Evolutionary conservation across 2,329 filamentous ascomycete genomes (phyloP).

Genomic region (Zarea fungicola): DNA sequence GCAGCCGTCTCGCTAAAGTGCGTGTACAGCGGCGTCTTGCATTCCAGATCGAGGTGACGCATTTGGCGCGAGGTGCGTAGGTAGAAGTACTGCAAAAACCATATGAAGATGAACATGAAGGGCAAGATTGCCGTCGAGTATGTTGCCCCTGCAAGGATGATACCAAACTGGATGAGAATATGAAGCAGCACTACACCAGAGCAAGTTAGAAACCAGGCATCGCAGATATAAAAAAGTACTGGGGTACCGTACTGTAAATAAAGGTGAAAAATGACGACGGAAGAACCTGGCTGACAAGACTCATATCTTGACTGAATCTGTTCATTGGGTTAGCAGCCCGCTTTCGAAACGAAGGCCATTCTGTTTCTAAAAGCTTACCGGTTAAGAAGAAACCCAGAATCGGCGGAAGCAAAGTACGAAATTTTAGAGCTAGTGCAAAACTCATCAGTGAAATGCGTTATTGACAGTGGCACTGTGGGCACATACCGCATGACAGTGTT

Average conservation of each 20-base stretch:
- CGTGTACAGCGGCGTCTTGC: slow-evolving; percentile 29
- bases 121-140: slow-evolving; percentile 17
- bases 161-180: slow-evolving; percentile 14
- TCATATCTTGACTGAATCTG: slow-evolving; percentile 25
- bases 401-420: neutral
- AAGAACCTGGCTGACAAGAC: slow-evolving; percentile 20
- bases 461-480: neutral
- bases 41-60: slow-evolving; percentile 30
- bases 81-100: slow-evolving; percentile 27
- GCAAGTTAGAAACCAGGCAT: neutral
- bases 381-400: neutral
- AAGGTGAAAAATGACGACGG: slow-evolving; percentile 15
- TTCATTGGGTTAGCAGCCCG: slow-evolving; percentile 13
- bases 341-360: slow-evolving; percentile 19
- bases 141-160: slow-evolving; percentile 19
- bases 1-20: slow-evolving; percentile 38
- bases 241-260: neutral
- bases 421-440: neutral
- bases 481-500: slow-evolving; percentile 1
- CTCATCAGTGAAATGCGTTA: neutral
- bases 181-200: neutral
- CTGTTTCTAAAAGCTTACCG: slow-evolving; percentile 2
- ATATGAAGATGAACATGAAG: slow-evolving; percentile 21
- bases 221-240: neutral
- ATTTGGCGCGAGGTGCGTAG: slow-evolving; percentile 32